Evolutionary conservation across 768 basidiomycete genomes (phyloP), one percentile per base, ranked within the genome.

Genomic region (Mycena rebaudengoi): DNA sequence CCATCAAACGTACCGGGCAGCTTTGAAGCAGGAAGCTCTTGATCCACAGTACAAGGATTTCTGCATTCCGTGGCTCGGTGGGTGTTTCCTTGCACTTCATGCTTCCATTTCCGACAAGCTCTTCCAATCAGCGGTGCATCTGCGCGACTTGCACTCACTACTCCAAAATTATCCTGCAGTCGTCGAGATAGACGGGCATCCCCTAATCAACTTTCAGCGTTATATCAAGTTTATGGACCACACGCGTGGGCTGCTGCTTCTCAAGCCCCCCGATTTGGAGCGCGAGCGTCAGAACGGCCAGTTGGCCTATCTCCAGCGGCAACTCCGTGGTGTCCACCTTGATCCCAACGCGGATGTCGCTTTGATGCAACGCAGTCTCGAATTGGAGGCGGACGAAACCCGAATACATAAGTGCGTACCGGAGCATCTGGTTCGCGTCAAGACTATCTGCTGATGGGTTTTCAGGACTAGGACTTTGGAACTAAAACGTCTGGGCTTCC

Each of bases 51-150:
- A 74, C 48, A 64, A 53, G 18, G 66, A 73, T 52, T 63, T 46
- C 2, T 78, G 78, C 57, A 71, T 83, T 37, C 82, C 83, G 5
- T 83, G 81, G 82, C 71, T 83, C 57, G 77, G 81, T 78, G 46
- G 67, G 71, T 68, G 37, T 28, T 56, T 61, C 11, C 53, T 44
- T 45, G 40, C 14, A 28, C 26, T 26, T 39, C n/a, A 14, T 46
- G n/a, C 16, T 32, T 39, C 51, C 23, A 18, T 53, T 40, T n/a
- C n/a, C 40, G 10, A 25, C 16, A 43, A 37, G 29, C 32, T 46
- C 43, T 50, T 26, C 6, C 21, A 41, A 58, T 28, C 63, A 82
- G 80, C 79, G 33, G 74, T 80, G 21, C 81, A 83, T 60, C 67
- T 82, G 18, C 78, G 74, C 26, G 78, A 81, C 37, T 68, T 81